phyloP scores from a whole-genome alignment of 2,329 filamentous ascomycete species.

The Beauveria asiatica region DNA sequence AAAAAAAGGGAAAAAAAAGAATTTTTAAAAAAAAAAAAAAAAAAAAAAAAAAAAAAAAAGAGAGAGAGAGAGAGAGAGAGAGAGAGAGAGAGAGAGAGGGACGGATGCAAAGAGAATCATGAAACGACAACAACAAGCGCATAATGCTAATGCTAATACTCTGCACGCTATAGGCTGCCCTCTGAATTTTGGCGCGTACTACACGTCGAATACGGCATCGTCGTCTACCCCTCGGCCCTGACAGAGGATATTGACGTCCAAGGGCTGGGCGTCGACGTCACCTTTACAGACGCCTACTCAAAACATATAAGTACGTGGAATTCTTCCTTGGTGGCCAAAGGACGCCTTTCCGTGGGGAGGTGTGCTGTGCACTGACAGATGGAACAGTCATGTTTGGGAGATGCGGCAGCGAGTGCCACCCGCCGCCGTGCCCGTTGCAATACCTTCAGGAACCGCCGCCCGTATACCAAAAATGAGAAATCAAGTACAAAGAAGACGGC shows the following conservation, averaged over 20 bases:
- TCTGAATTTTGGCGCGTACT: slow-evolving; percentile 30
- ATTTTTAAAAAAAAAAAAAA: too few species aligned
- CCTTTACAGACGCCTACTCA: slow-evolving; percentile 29
- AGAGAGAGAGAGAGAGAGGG: background rate
- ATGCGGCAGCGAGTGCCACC: slow-evolving; percentile 20
- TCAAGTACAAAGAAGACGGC: background rate
- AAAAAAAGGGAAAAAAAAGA: background rate
- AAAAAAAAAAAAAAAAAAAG: background rate
- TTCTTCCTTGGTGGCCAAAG: background rate
- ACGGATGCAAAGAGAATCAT: background rate
- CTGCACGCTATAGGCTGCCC: slow-evolving; percentile 21
- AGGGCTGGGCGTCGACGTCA: slow-evolving; percentile 25
- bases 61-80: background rate
- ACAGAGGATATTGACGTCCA: slow-evolving; percentile 26
- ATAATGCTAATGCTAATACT: too few species aligned
- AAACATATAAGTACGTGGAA: slow-evolving; percentile 26
- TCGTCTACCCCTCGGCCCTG: slow-evolving; percentile 32
- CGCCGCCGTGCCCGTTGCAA: slow-evolving; percentile 30
- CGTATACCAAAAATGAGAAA: slow-evolving; percentile 21
- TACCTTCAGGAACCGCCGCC: slow-evolving; percentile 30
- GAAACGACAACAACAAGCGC: background rate
- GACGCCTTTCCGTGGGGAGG: too few species aligned
- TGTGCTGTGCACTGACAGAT: background rate
- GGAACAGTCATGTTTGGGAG: slow-evolving; percentile 27
- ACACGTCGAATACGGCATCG: slow-evolving; percentile 30